These are phyloP conservation scores for Cetraspora pellucida DNA, from an alignment of 192 early-diverging fungal species.

Conservation along the genomic window DNA sequence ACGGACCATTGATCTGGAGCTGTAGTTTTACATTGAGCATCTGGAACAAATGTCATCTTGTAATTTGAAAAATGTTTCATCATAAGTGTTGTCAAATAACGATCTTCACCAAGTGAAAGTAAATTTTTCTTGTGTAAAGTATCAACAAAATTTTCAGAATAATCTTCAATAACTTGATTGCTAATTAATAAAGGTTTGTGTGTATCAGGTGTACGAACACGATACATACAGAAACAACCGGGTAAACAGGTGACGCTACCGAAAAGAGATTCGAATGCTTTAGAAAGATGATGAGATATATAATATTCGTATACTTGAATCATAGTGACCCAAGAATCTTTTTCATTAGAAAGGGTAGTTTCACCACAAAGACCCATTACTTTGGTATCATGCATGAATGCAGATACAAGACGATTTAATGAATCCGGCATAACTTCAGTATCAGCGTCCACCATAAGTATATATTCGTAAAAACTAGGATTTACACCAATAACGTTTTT, in stretches of 20 bases:
- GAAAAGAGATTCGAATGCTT: slow-evolving; percentile 97
- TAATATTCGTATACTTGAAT: slow-evolving; percentile 99
- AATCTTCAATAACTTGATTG: slow-evolving; percentile 88
- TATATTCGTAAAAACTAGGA: slow-evolving; percentile 94
- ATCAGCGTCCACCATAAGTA: slow-evolving; percentile 98
- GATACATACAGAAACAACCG: slow-evolving; percentile 99
- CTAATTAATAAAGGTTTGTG: slow-evolving; percentile 89
- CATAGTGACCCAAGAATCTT: slow-evolving; percentile 93
- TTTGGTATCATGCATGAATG: slow-evolving; percentile 87
- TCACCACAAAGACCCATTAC: slow-evolving; percentile 97
- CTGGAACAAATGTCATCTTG: slow-evolving; percentile 90
- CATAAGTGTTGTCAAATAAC: slow-evolving; percentile 92
- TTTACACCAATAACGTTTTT: slow-evolving; percentile 99
- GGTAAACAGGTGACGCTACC: slow-evolving; percentile 97
- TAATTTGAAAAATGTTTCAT: slow-evolving; percentile 98
- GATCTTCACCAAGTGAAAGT: slow-evolving; percentile 97
- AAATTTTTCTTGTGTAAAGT: slow-evolving; percentile 99
- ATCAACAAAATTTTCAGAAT: slow-evolving; percentile 91
- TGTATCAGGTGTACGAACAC: slow-evolving; percentile 85
- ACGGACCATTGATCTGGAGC: slow-evolving; percentile 94
- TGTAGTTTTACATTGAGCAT: slow-evolving; percentile 91
- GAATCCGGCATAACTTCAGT: slow-evolving; percentile 90
- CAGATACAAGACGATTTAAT: slow-evolving; percentile 88
- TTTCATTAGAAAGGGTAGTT: slow-evolving; percentile 90
- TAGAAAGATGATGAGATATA: slow-evolving; percentile 95